Evolutionary conservation across 305 asterid genomes (phyloP).

Genomic region (Fraxinus velutina): DNA sequence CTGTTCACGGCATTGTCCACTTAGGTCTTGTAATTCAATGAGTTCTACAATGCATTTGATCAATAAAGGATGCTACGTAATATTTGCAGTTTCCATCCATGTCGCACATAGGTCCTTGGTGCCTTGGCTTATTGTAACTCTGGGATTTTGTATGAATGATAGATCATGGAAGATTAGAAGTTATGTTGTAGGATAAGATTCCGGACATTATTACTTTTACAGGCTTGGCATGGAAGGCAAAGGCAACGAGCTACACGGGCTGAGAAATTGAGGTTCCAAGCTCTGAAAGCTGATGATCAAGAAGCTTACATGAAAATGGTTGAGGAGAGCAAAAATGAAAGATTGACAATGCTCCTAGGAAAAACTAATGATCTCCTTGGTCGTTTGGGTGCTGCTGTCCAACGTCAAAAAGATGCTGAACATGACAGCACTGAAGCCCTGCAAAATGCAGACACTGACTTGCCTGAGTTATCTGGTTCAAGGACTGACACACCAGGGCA

Average conservation of each 20-base stretch:
- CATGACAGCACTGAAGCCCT: slow-evolving; percentile 64
- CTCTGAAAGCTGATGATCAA: slow-evolving; percentile 96
- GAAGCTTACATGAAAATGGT: slow-evolving; percentile 99
- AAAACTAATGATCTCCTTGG: slow-evolving; percentile 91
- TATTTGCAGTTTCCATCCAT: neutral
- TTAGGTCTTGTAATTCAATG: slow-evolving; percentile 6
- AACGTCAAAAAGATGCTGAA: slow-evolving; percentile 92
- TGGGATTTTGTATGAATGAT: slow-evolving; percentile 5
- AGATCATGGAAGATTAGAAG: neutral
- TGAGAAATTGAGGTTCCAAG: slow-evolving; percentile 93
- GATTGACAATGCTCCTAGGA: slow-evolving; percentile 93
- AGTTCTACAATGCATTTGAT: neutral
- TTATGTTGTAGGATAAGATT: slow-evolving; percentile 7
- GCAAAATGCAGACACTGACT: slow-evolving; percentile 51
- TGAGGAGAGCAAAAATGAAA: slow-evolving; percentile 96
- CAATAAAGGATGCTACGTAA: slow-evolving; percentile 3
- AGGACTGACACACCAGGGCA: slow-evolving; percentile 72
- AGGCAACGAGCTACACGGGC: slow-evolving; percentile 96
- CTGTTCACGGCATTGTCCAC: neutral
- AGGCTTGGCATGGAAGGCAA: slow-evolving; percentile 99
- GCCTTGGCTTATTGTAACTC: slow-evolving; percentile 16
- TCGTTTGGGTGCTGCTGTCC: slow-evolving; percentile 98
- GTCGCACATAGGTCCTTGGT: neutral
- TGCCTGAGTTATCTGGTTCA: slow-evolving; percentile 58
- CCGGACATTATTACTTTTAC: slow-evolving; percentile 19